Conservation (phyloP, 805 yeast genomes). For the Yarrowia sp. region DNA sequence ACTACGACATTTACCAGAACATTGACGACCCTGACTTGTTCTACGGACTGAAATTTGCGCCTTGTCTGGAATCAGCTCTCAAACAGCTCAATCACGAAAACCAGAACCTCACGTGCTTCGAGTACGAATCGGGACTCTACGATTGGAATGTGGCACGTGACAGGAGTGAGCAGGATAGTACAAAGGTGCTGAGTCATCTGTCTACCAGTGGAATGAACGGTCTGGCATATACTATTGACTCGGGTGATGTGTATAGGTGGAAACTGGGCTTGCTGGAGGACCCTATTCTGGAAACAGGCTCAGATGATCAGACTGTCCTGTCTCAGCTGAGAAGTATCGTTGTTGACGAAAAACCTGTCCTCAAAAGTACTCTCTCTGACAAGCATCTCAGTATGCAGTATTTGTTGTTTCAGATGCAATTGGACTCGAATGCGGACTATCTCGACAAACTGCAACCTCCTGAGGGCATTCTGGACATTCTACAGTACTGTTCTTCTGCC, state of each 20-base stretch:
- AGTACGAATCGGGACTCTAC: slow-evolving; percentile 24
- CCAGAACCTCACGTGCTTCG: slow-evolving; percentile 18
- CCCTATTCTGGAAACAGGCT: slow-evolving; percentile 15
- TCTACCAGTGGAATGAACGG: slow-evolving; percentile 12
- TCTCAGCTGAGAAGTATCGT: slow-evolving; percentile 1
- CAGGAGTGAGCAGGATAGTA: neutral
- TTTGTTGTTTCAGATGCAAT: slow-evolving; percentile 6
- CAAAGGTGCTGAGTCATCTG: neutral
- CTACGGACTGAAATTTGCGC: slow-evolving; percentile 6
- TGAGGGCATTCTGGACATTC: slow-evolving; percentile 12
- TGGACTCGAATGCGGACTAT: neutral
- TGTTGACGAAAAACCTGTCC: neutral
- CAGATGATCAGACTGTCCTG: slow-evolving; percentile 8
- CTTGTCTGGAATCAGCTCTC: slow-evolving; percentile 13
- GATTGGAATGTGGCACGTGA: slow-evolving; percentile 6
- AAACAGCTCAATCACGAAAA: slow-evolving; percentile 21
- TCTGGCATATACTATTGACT: slow-evolving; percentile 1
- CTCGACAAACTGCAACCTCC: slow-evolving; percentile 2
- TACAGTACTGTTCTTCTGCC: slow-evolving; percentile 6
- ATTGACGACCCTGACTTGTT: slow-evolving; percentile 33
- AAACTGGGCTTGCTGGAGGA: slow-evolving; percentile 17
- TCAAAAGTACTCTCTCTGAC: neutral
- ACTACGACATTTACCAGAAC: slow-evolving; percentile 32
- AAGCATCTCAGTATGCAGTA: slow-evolving; percentile 26
- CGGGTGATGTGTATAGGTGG: slow-evolving; percentile 9